A percentile compares a stretch with the other conserved stretches of the same genome.
Conservation (phyloP, 805 yeast species). For the Zygotorulaspora danielsina region DNA sequence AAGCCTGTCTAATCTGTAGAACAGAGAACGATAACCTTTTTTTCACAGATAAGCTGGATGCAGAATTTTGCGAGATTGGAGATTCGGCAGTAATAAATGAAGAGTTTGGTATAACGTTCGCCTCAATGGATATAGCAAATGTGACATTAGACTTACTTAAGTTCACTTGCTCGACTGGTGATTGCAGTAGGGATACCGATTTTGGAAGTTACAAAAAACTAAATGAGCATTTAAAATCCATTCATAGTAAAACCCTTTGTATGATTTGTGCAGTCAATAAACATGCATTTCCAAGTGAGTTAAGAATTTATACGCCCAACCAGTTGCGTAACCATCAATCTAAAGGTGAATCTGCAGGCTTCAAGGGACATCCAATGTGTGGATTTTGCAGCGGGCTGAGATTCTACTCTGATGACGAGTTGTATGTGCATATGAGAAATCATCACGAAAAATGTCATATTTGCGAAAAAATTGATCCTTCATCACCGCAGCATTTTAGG, state of each 20-base stretch:
- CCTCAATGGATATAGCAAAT: conserved; percentile 45
- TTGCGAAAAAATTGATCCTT: conserved; percentile 66
- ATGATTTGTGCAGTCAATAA: conserved; percentile 73
- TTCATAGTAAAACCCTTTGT: conserved; percentile 65
- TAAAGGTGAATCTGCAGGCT: conserved; percentile 73
- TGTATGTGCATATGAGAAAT: conserved; percentile 74
- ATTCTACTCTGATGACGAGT: conserved; percentile 86
- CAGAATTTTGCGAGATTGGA: conserved; percentile 39
- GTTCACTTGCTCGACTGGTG: conserved; percentile 53
- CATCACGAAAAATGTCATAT: conserved; percentile 85
- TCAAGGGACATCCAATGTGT: conserved; percentile 87
- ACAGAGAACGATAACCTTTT: conserved; percentile 56
- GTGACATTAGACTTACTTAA: conserved; percentile 50
- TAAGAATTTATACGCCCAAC: conserved; percentile 54
- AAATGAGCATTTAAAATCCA: conserved; percentile 58
- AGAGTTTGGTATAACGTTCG: conserved; percentile 56
- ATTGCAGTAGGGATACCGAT: conserved; percentile 25
- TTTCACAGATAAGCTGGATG: conserved; percentile 47
- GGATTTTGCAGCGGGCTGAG: conserved; percentile 67
- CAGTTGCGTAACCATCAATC: conserved; percentile 66
- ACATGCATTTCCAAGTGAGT: conserved; percentile 70
- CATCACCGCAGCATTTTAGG: conserved; percentile 67
- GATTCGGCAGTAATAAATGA: conserved; percentile 38
- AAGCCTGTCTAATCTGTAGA: conserved; percentile 79
- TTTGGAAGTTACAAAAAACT: conserved; percentile 52